Percentiles rank a stretch among this genome's conserved stretches.
Evolutionary conservation across 2,329 filamentous ascomycete genomes (phyloP).

Genomic region (Botrytis cinerea): DNA sequence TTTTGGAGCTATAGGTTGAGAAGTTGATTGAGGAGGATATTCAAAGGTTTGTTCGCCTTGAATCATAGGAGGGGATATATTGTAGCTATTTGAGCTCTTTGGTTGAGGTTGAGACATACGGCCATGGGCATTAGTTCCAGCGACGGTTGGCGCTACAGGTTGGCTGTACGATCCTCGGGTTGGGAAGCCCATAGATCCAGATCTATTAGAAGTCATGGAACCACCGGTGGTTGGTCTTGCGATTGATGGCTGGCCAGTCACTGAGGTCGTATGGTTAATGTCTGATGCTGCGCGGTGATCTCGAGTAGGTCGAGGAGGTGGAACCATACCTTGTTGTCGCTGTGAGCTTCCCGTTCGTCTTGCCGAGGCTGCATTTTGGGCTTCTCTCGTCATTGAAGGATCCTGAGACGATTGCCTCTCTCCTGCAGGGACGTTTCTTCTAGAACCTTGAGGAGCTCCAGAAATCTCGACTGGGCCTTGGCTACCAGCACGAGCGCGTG

Average conservation of each 20-base stretch:
- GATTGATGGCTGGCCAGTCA: constrained; percentile 43
- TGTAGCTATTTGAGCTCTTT: constrained; percentile 61
- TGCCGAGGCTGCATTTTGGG: constrained; percentile 51
- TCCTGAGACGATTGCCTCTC: constrained; percentile 65
- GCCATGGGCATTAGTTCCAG: constrained; percentile 85
- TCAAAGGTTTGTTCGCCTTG: constrained; percentile 51
- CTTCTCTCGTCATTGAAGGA: constrained; percentile 52
- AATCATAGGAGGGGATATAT: constrained; percentile 67
- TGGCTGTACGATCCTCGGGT: constrained; percentile 83
- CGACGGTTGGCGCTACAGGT: constrained; percentile 82
- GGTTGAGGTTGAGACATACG: constrained; percentile 82
- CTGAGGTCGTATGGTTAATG: constrained; percentile 52
- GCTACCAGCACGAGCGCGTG: constrained; percentile 56
- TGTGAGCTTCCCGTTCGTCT: constrained; percentile 38
- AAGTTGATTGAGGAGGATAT: constrained; percentile 62
- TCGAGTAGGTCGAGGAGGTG: constrained; percentile 49
- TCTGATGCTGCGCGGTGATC: constrained; percentile 59
- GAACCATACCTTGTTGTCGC: constrained; percentile 47
- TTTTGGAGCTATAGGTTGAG: constrained; percentile 51
- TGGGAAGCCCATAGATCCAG: constrained; percentile 58
- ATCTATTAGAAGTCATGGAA: constrained; percentile 67
- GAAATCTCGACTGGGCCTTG: constrained; percentile 53
- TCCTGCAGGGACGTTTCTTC: constrained; percentile 44
- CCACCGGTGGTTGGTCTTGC: constrained; percentile 77
- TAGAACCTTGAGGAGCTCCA: constrained; percentile 32